Percentiles rank a stretch among this genome's conserved stretches.
These are phyloP conservation scores for Martensiomyces pterosporus DNA, from an alignment of 192 early-diverging fungal genomes.

Conservation along the genomic window DNA sequence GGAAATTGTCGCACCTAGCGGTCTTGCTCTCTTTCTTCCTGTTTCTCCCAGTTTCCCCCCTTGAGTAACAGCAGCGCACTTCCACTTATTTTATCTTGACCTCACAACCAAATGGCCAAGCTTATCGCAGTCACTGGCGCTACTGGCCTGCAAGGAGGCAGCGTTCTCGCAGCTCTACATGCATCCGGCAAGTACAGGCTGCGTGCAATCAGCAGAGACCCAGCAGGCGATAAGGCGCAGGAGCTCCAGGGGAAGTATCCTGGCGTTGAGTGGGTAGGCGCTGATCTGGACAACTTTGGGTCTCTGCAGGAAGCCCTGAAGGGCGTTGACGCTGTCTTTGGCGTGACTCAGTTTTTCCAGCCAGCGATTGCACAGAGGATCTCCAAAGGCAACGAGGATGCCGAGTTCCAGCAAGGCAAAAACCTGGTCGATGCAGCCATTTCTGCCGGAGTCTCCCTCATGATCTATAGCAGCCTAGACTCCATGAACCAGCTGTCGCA, in stretches of 20 bases:
- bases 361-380: conserved; percentile 4
- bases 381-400: conserved; percentile 10
- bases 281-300: conserved; percentile 17
- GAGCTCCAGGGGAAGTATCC: conserved; percentile 17
- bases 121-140: conserved; percentile 32
- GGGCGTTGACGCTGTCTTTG: conserved; percentile 28
- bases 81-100: no score
- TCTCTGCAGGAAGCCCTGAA: conserved; percentile 24
- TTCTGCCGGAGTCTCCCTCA: conserved; percentile 10
- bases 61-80: no score
- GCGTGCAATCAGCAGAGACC: conserved; percentile 24
- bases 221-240: conserved; percentile 8
- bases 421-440: conserved; percentile 37
- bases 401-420: conserved; percentile 36
- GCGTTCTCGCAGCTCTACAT: conserved; percentile 32
- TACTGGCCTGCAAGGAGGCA: conserved; percentile 39
- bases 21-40: no score
- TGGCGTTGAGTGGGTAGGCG: conserved; percentile 17
- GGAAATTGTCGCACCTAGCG: no score
- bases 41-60: no score
- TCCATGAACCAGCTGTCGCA: conserved; percentile 18
- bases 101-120: conserved; percentile 27
- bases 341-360: conserved; percentile 29
- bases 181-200: conserved; percentile 23
- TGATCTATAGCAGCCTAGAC: conserved; percentile 26